These are phyloP conservation scores for Graphilbum ipis-grandicollis DNA, from an alignment of 2,329 filamentous ascomycete genomes.

Conservation along the genomic window DNA sequence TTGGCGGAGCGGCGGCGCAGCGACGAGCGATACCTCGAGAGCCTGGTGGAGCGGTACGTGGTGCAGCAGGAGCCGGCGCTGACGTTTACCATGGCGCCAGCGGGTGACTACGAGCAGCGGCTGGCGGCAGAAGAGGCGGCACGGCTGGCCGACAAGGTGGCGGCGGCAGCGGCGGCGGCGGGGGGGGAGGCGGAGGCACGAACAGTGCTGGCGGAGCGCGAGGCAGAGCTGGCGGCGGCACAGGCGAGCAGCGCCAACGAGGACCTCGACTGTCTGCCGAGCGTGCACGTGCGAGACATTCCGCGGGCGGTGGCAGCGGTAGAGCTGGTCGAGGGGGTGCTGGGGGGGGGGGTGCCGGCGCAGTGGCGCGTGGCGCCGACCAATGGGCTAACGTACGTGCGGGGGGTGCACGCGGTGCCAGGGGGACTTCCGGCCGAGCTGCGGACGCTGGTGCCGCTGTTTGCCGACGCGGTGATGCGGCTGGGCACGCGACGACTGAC, in stretches of 20 bases:
- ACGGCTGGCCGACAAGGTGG: conserved; percentile 59
- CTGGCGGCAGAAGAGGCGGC: conserved; percentile 60
- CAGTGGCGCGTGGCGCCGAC: conserved; percentile 84
- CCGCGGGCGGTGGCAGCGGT: conserved; percentile 53
- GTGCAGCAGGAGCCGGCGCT: conserved; percentile 74
- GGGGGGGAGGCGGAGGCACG: conserved; percentile 44
- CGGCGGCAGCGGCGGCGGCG: conserved; percentile 47
- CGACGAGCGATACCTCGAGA: conserved; percentile 68
- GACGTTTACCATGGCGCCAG: conserved; percentile 89
- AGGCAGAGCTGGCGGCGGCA: conserved; percentile 62
- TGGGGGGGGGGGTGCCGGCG: conserved; percentile 15
- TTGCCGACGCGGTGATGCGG: conserved; percentile 84
- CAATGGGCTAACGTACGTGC: conserved; percentile 92
- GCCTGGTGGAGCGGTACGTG: conserved; percentile 75
- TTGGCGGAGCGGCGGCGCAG: conserved; percentile 65
- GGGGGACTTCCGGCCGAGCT: conserved; percentile 70
- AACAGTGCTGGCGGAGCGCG: conserved; percentile 55
- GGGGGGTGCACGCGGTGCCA: conserved; percentile 65
- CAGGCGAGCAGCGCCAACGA: conserved; percentile 73
- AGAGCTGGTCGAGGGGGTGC: conserved; percentile 40
- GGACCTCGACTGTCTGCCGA: conserved; percentile 75
- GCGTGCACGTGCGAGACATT: conserved; percentile 78
- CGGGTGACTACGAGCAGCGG: conserved; percentile 54
- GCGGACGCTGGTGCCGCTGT: conserved; percentile 69
- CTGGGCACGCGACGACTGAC: conserved; percentile 73